Evolutionary conservation across 2,329 filamentous ascomycete species (phyloP), one percentile per base, ranked within the genome.

Genomic region (Leptoxyphium fumago): DNA sequence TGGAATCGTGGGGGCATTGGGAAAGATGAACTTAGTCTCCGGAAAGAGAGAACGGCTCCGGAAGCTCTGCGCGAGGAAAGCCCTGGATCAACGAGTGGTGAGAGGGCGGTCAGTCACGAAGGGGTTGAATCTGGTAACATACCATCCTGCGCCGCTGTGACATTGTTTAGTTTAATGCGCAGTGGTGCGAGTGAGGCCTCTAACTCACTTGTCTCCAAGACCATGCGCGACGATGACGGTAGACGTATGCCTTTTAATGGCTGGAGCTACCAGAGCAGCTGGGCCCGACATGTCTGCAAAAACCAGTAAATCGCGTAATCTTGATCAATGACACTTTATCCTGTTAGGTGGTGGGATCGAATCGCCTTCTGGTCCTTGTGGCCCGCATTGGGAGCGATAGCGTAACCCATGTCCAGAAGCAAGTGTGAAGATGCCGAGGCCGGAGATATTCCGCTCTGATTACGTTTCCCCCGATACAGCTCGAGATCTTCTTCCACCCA

Each of bases 211-310:
- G 61, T 96, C 91, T 50, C 91, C 91, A 34, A 98, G 71, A 11
- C 91, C 91, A 63, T 98, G 91, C 43, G 84, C 74, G 65, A 95
- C 87, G 57, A 98, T 96, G 56, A 96, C 82, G 2, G 89, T 95
- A 18, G 87, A 87, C 32, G 91, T 95, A 66, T 96, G 91, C 59
- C 77, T 78, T 60, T 77, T 83, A 29, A 84, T 68, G 36, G 88
- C 84, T 26, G 85, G 84, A 47, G 94, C 79, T 15, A 91, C 73
- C 44, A 91, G 69, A 10, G 69, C 68, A 45, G 69, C 67, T 49
- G 65, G 64, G 28, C 58, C 50, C 38, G 67, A 52, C 67, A 72
- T 71, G 18, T 34, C 21, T 26, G 21, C 21, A 4, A 7, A n/a
- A n/a, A n/a, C n/a, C 21, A 26, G 4, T 26, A 7, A 26, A 3